Percentiles rank a stretch among this genome's conserved stretches.
phyloP scores from a whole-genome alignment of 176 grass and related monocot species.

The Dendrocalamus sinicus region DNA sequence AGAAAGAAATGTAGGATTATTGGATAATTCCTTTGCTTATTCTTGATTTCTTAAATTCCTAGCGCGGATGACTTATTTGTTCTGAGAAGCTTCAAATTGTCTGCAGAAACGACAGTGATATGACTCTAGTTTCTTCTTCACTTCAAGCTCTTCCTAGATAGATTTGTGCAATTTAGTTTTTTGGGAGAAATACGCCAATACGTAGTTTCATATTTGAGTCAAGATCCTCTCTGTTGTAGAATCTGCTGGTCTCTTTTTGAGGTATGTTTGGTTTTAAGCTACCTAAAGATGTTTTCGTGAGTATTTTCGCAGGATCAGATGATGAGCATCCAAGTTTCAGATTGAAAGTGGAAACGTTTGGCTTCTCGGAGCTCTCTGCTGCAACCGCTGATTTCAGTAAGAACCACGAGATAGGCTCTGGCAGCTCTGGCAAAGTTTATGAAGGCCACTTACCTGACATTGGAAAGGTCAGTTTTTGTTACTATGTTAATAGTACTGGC shows the following conservation, averaged over 20 bases:
- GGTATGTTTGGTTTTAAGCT: background rate
- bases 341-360: slow-evolving; percentile 20
- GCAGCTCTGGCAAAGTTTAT: slow-evolving; percentile 19
- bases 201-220: background rate
- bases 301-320: background rate
- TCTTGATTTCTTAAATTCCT: background rate
- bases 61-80: background rate
- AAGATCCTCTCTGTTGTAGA: background rate
- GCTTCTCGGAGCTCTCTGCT: slow-evolving; percentile 9
- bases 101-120: background rate
- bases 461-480: slow-evolving; percentile 12
- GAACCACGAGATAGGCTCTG: slow-evolving; percentile 11
- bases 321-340: background rate
- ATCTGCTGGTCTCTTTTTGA: no score
- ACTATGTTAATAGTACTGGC: background rate
- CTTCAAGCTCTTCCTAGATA: no score
- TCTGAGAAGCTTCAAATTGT: no score
- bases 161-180: no score
- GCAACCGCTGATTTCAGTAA: slow-evolving; percentile 20
- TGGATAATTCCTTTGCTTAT: no score
- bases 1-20: background rate
- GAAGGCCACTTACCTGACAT: slow-evolving; percentile 17
- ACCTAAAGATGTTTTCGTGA: background rate
- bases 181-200: no score
- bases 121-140: no score